These are phyloP conservation scores for Paecilomyces variotii DNA, from an alignment of 2,329 filamentous ascomycete species.

Conservation along the genomic window DNA sequence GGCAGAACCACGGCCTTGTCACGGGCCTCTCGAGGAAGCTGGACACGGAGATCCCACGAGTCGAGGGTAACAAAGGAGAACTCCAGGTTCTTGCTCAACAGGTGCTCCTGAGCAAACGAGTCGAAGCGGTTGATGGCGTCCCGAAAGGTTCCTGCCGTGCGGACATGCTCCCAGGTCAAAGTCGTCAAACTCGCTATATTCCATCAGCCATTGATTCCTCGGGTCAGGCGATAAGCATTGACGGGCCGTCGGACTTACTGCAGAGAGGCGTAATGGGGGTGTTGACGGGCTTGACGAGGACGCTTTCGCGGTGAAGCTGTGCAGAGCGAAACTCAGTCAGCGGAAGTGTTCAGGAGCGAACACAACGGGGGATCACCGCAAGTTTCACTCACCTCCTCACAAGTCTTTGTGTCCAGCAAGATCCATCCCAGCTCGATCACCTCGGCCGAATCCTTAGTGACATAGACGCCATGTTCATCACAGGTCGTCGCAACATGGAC, in stretches of 20 bases:
- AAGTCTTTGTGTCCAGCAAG: slow-evolving; percentile 79
- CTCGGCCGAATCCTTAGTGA: slow-evolving; percentile 97
- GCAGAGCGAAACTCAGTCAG: slow-evolving; percentile 21
- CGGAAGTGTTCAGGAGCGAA: slow-evolving; percentile 5
- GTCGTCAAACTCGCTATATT: slow-evolving; percentile 83
- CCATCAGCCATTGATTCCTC: slow-evolving; percentile 6
- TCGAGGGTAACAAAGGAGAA: slow-evolving; percentile 98
- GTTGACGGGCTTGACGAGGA: slow-evolving; percentile 96
- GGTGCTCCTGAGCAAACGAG: slow-evolving; percentile 82
- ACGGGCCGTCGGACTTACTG: slow-evolving; percentile 61
- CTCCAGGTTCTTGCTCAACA: slow-evolving; percentile 83
- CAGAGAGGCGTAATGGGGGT: slow-evolving; percentile 97
- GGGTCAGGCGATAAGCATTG: slow-evolving; percentile 3
- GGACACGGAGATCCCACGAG: slow-evolving; percentile 95
- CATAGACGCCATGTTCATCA: slow-evolving; percentile 98
- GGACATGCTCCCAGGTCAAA: slow-evolving; percentile 97
- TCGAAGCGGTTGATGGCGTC: slow-evolving; percentile 95
- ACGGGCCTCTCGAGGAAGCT: slow-evolving; percentile 92
- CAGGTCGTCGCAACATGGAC: slow-evolving; percentile 98
- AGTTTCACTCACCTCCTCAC: slow-evolving; percentile 71
- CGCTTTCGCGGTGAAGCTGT: slow-evolving; percentile 88
- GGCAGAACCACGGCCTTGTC: slow-evolving; percentile 97
- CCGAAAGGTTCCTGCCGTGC: slow-evolving; percentile 92
- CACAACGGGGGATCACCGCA: neutral
- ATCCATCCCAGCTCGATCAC: slow-evolving; percentile 99